Evolutionary conservation across 2,329 filamentous ascomycete genomes (phyloP), one percentile per base, ranked within the genome.

Genomic region (Verticillium dahliae): DNA sequence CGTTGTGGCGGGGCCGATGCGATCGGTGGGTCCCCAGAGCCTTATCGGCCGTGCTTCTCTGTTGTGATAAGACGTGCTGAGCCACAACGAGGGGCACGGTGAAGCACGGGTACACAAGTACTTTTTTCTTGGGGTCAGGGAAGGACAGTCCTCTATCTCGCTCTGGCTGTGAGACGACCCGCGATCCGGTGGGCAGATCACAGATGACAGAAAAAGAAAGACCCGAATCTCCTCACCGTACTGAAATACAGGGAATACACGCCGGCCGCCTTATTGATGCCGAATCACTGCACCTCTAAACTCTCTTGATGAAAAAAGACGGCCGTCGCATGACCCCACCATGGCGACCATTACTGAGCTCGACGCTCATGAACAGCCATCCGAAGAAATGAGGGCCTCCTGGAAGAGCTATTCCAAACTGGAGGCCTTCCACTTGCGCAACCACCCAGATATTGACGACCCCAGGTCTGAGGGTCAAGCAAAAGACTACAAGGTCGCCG

Each of bases 361-460:
- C 2, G 90, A 96, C 74, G 88, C 92, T 34, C 86, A 94, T 72
- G 86, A 92, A 73, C 87, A 88, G 68, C 91, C 92, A 1, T 90
- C 92, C 3, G 85, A 87, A 13, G 74, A 80, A 58, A 80, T 97
- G 66, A 86, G 88, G 64, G 77, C 82, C 56, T 77, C 86, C 60
- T 97, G 92, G 84, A 97, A 97, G 73, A 77, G 77, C 52, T 91
- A 89, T 67, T 86, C 89, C 31, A 88, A 84, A 65, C 80, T 85
- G 41, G 82, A 86, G 0, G 74, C 81, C 3, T 68, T 75, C 7
- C 78, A 79, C 1, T 73, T 90, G n/a, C 68, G 79, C 6, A 67
- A 76, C 10, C 82, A 86, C 65, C 75, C 81, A 22, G 78, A 82
- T 15, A 82, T 90, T 65, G 80, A 90, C 62, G 77, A 77, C 2